A percentile compares a stretch with the other conserved stretches of the same genome.
These are phyloP conservation scores for Blumeria graminis DNA, from an alignment of 2,329 filamentous ascomycete genomes.

Conservation along the genomic window DNA sequence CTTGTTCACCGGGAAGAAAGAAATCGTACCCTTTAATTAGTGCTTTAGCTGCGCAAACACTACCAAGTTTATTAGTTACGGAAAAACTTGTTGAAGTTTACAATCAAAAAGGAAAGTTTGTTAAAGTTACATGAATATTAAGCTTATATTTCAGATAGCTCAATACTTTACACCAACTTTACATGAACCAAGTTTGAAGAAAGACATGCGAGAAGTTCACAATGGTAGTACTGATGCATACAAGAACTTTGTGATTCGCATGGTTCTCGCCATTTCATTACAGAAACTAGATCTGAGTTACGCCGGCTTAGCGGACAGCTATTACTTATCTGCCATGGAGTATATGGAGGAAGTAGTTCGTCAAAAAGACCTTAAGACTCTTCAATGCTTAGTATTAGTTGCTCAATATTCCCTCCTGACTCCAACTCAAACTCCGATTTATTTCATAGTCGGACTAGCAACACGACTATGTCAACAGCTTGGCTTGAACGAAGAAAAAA, in stretches of 20 bases:
- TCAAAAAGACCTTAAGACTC: constrained; percentile 69
- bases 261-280: constrained; percentile 85
- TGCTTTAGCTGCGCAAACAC: constrained; percentile 48
- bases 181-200: constrained; percentile 57
- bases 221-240: constrained; percentile 52
- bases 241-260: constrained; percentile 67
- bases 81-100: constrained; percentile 68
- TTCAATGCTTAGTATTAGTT: constrained; percentile 74
- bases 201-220: constrained; percentile 62
- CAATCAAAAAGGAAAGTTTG: constrained; percentile 46
- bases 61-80: constrained; percentile 51
- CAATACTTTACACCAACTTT: constrained; percentile 73
- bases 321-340: constrained; percentile 73
- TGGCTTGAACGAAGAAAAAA: constrained; percentile 71
- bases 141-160: constrained; percentile 26
- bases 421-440: constrained; percentile 74
- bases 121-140: background rate
- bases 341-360: constrained; percentile 62
- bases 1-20: constrained; percentile 30
- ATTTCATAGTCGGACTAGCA: constrained; percentile 77
- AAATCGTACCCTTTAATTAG: constrained; percentile 86
- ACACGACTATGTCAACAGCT: constrained; percentile 74
- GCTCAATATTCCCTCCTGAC: constrained; percentile 82
- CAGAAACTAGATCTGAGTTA: constrained; percentile 79
- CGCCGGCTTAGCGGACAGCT: constrained; percentile 83